A percentile compares a stretch with the other conserved stretches of the same genome.
Evolutionary conservation across 2,329 filamentous ascomycete species (phyloP).

Genomic region (Trichoderma polysporum): DNA sequence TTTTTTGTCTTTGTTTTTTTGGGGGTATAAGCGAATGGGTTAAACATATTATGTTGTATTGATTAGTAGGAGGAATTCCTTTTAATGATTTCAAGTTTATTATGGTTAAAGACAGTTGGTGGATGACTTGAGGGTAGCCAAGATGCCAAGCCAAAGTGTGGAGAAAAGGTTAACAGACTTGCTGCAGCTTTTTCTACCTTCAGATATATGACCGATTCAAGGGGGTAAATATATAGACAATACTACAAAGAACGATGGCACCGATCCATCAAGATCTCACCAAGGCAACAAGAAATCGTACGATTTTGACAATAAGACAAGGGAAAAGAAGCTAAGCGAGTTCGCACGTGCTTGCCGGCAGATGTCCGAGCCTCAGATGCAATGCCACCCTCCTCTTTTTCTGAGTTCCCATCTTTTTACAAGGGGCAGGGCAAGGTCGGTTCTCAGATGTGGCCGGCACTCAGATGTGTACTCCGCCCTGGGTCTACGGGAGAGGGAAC

Average conservation of each 20-base stretch:
- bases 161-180: not conserved
- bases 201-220: not conserved
- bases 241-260: not conserved
- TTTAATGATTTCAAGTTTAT: not conserved
- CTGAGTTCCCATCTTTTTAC: no score
- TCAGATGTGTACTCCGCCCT: slow-evolving; percentile 12
- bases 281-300: not conserved
- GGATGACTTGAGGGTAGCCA: not conserved
- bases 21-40: not conserved
- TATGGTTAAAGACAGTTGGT: not conserved
- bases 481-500: not conserved
- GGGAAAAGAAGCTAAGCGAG: not conserved
- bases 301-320: not conserved
- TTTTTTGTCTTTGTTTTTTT: not conserved
- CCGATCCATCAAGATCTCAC: not conserved
- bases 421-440: not conserved
- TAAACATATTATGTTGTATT: not conserved
- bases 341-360: not conserved
- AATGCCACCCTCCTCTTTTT: not conserved
- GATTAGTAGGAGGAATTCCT: no score
- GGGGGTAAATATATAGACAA: not conserved
- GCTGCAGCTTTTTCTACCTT: not conserved
- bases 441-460: not conserved
- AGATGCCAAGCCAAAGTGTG: not conserved
- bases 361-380: not conserved